phyloP scores from a whole-genome alignment of 352 stramenopile genomes.

The Pythium diclinum region DNA sequence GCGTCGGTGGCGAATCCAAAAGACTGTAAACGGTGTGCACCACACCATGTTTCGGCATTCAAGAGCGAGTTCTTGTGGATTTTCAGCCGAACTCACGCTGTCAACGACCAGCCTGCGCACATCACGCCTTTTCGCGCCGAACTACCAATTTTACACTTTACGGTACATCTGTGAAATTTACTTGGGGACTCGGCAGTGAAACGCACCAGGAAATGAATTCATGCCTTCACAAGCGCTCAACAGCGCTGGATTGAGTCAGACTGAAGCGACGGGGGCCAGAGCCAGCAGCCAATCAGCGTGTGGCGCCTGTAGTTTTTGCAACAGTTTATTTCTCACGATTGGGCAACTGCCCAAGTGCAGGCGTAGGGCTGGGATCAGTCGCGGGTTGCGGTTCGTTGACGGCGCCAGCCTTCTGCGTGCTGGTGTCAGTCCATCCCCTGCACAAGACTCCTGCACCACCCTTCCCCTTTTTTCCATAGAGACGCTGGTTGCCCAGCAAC shows the following conservation, averaged over 20 bases:
- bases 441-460: background rate
- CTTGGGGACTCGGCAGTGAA: background rate
- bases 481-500: constrained; percentile 5
- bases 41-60: constrained; percentile 3
- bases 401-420: constrained; percentile 9
- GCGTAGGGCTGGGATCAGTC: constrained; percentile 21
- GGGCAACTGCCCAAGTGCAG: constrained; percentile 19
- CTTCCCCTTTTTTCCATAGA: constrained; percentile 8
- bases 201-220: constrained; percentile 18
- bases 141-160: constrained; percentile 5
- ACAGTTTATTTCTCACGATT: constrained; percentile 22
- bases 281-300: constrained; percentile 24
- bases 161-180: constrained; percentile 6
- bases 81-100: constrained; percentile 1
- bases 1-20: background rate
- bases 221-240: constrained; percentile 1
- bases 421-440: constrained; percentile 16
- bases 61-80: constrained; percentile 4
- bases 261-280: constrained; percentile 18
- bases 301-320: constrained; percentile 20
- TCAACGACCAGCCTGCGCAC: background rate
- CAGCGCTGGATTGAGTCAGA: constrained; percentile 26
- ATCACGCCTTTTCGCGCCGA: constrained; percentile 20
- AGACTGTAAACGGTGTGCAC: background rate
- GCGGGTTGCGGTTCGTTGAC: constrained; percentile 26